Evolutionary conservation across 2,329 filamentous ascomycete genomes (phyloP).

Genomic region (Claviceps purpurea): DNA sequence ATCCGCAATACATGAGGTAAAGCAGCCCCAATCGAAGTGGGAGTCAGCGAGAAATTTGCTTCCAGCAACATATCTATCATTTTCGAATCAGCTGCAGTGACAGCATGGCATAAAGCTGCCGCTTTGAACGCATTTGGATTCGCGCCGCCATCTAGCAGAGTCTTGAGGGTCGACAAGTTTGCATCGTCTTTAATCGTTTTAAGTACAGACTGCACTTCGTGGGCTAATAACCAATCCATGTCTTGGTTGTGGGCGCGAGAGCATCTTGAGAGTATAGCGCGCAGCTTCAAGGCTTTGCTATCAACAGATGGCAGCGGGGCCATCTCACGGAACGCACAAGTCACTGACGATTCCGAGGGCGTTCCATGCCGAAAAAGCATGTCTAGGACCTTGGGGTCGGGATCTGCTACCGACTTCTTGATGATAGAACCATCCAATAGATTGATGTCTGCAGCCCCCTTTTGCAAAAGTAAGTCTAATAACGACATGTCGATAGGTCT

Average conservation of each 20-base stretch:
- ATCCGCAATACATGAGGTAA: constrained; percentile 41
- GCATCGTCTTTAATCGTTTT: constrained; percentile 22
- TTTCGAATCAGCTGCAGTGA: constrained; percentile 29
- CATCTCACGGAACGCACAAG: constrained; percentile 28
- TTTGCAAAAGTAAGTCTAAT: constrained; percentile 32
- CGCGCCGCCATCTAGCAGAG: constrained; percentile 36
- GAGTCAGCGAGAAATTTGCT: constrained; percentile 20
- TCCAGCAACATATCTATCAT: constrained; percentile 37
- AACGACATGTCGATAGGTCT: constrained; percentile 37
- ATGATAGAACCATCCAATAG: constrained; percentile 30
- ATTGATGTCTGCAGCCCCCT: constrained; percentile 41
- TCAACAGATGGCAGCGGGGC: constrained; percentile 29
- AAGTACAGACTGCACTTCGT: constrained; percentile 34
- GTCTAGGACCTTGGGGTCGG: constrained; percentile 35
- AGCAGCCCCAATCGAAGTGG: constrained; percentile 32
- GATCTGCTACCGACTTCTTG: constrained; percentile 25
- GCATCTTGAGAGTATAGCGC: constrained; percentile 29
- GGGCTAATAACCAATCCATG: constrained; percentile 31
- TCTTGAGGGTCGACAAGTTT: constrained; percentile 29
- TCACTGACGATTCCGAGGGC: constrained; percentile 29
- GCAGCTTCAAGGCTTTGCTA: constrained; percentile 35
- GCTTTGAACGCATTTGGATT: constrained; percentile 41
- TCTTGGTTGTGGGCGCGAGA: constrained; percentile 28
- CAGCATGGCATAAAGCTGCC: constrained; percentile 35
- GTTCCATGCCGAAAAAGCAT: constrained; percentile 32